Evolutionary conservation across 2,329 filamentous ascomycete genomes (phyloP).

Genomic region (Exophiala sideris): DNA sequence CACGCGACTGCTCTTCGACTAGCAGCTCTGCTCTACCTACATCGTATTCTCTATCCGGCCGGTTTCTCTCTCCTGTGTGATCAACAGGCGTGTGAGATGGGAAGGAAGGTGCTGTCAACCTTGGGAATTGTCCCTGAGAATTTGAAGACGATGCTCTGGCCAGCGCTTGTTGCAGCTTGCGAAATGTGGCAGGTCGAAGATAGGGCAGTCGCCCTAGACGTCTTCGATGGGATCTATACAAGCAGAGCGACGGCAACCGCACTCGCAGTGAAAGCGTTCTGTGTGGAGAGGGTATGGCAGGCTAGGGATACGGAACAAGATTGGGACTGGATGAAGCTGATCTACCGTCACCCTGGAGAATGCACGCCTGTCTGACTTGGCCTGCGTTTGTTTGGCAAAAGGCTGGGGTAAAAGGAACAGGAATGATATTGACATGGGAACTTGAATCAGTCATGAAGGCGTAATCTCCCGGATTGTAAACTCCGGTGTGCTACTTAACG

Average conservation of each 20-base stretch:
- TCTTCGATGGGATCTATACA: not conserved
- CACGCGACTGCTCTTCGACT: not conserved
- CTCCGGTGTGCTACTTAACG: no score
- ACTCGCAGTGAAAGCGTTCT: not conserved
- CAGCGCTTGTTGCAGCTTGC: not conserved
- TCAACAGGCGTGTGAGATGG: not conserved
- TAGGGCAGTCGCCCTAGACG: not conserved
- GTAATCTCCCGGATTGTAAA: no score
- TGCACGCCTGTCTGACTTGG: not conserved
- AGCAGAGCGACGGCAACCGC: not conserved
- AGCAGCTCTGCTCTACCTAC: not conserved
- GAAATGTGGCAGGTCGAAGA: not conserved
- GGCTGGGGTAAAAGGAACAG: no score
- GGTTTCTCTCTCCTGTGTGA: not conserved
- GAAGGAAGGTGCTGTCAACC: not conserved
- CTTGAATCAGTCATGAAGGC: no score
- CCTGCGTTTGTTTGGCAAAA: no score
- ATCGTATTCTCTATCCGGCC: not conserved
- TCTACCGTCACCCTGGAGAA: not conserved
- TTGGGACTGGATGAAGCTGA: slow-evolving; percentile 1
- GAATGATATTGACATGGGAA: no score
- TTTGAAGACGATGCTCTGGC: not conserved
- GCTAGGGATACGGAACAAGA: not conserved
- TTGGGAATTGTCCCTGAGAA: not conserved
- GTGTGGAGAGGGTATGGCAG: not conserved